Base-by-base conservation (phyloP, 495 filamentous ascomycete species). In the Penicillium samsonianum region DNA sequence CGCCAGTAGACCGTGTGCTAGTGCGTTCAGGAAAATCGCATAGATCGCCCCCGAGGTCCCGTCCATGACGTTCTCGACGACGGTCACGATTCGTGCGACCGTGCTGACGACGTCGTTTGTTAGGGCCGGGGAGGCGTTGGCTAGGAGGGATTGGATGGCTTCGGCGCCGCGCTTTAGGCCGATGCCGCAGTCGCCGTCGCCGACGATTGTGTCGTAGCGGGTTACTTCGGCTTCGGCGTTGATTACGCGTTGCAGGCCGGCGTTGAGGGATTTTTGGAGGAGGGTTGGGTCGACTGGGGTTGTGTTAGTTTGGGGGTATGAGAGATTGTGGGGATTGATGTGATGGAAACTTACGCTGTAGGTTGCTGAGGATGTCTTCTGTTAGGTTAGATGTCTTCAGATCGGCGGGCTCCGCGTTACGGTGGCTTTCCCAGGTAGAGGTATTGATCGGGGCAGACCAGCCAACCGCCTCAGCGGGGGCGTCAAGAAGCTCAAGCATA, bases 1-100 rank as follows among this genome's bases (percentile, higher is more conserved):
- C 9, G 76, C 76, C 31, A 87, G 85, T 14, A 98, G 77, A 1
- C 87, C 85, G 57, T 88, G 84, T 19, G 89, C 87, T 2, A 98
- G 85, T 0, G 92, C 85, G 69, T 96, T 96, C 50, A 98, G 80
- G 80, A 96, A 98, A 61, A 98, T 98, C 37, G 92, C 90, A 70
- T 96, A 97, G 26, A 98, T 78, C 5, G 95, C 94, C 3, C 94
- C 94, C 0, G 91, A 96, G 11, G 94, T 98, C 47, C 94, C 94
- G 67, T 96, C 94, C 94, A 98, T 98, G 41, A 78, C 84, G 40
- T 73, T 86, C 68, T 98, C 94, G n/a, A 98, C 85, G 5, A 92
- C 83, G 8, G 81, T 81, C n/a, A 89, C 87, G 53, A 98, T 89
- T 58, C 80, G 83, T 51, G 86, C 80, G 16, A 98, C 75, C 25